Evolutionary conservation across 2,329 filamentous ascomycete genomes (phyloP), one percentile per base, ranked within the genome.

Genomic region (Lomentospora prolificans): DNA sequence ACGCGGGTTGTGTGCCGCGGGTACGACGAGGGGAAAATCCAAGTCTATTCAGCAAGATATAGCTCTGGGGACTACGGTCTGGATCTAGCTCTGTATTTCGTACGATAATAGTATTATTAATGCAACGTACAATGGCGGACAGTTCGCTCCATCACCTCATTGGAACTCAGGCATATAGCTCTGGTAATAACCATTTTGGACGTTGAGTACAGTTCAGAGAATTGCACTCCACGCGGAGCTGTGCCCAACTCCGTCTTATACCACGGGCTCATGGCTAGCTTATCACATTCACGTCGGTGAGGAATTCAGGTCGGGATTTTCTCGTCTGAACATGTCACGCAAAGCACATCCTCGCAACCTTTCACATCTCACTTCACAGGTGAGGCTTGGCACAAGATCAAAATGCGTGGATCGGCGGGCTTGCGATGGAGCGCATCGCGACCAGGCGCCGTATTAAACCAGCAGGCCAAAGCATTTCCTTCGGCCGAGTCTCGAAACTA

Each of bases 371-470:
- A 46, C 39, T 33, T 48, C 44, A 19, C 22, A 48, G 19, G 41
- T 19, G 22, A 25, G 44, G 22, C 7, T 48, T 22, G 25, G 48
- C 48, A 51, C 48, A 51, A 51, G 39, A 30, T 22, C 48, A 51
- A 31, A 12, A 51, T 51, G 48, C 48, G 48, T 51, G 48, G 48
- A 51, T 51, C 48, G 48, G 48, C 48, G 25, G 48, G 48, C 28
- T 51, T 51, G 48, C 48, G 48, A 31, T 17, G 25, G 48, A 31
- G 25, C 30, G 12, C 24, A 51, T 31, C 48, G 25, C 48, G 30
- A 51, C 48, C 48, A 51, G 48, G 17, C 25, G 28, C 48, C 48
- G 48, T 51, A 51, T 51, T 51, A 31, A 51, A 51, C 48, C 48
- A 51, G 48, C 48, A 51, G 48, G 48, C 48, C 48, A 51, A 51